Base-by-base conservation (phyloP, 225 moss, liverwort and hornwort genomes). In the Polytrichum formosum region DNA sequence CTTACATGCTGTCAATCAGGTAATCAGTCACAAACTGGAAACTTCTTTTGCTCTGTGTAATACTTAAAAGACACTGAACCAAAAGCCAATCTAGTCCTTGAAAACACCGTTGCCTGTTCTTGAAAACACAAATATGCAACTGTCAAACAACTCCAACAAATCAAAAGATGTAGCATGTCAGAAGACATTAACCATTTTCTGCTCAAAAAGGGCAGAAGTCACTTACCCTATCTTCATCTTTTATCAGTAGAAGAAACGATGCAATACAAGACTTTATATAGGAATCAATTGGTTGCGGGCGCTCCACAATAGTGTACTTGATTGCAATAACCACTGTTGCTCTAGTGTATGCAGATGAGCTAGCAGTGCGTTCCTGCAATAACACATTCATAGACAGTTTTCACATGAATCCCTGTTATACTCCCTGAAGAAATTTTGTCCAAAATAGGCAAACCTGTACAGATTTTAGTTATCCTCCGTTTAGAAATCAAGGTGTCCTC, bases 301-400 rank as follows among this genome's bases (percentile, higher is more conserved):
- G 87, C 78, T 99, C 98, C 60, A 99, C 92, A 71, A 94, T 94
- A 22, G 98, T 99, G 66, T 99, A 99, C 79, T 99, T 99, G 27
- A 99, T 99, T 61, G 98, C 98, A 66, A 99, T 99, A 53, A 99
- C 98, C 64, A 94, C 98, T 67, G 98, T 99, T 72, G 98, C 98
- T 75, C 98, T 87, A 26, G 94, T 99, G 71, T 82, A 99, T 35
- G 94, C 87, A 58, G 98, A 99, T 65, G 82, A 76, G 81, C 92
- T 93, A 54, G 91, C 85, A 29, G 94, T 92, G 28, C 98, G 92
- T 77, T 99, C 98, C 98, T 99, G 91, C 64, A 79, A 72, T 53
- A 71, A 75, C 18, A 78, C 13, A 46, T 46, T 16, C 10, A 16
- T 46, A 46, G 13, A 46, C 46, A 46, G 27, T 56, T 46, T 46